Conservation (phyloP, 495 filamentous ascomycete genomes). For the Annulohypoxylon stygium region DNA sequence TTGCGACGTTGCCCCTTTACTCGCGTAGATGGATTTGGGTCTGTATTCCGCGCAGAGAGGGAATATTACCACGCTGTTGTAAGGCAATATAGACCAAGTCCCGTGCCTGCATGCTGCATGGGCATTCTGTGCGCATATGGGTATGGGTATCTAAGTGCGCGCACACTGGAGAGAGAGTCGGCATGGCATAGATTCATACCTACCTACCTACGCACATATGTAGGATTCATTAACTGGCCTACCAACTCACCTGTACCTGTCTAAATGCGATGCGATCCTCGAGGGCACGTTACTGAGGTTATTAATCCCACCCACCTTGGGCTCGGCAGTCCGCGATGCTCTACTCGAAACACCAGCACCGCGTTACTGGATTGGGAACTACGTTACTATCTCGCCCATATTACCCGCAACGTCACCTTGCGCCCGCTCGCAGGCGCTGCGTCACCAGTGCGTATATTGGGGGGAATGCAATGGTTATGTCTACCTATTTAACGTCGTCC, state of each 20-base stretch:
- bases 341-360: slow-evolving; percentile 39
- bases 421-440: neutral
- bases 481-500: neutral
- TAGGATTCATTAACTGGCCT: neutral
- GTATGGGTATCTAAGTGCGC: neutral
- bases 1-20: slow-evolving; percentile 1
- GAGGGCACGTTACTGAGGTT: slow-evolving; percentile 17
- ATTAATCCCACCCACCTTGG: neutral
- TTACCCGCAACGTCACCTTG: slow-evolving; percentile 34
- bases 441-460: slow-evolving; percentile 1
- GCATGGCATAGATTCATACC: neutral
- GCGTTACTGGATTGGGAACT: slow-evolving; percentile 30
- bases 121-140: slow-evolving; percentile 19
- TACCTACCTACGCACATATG: neutral
- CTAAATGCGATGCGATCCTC: neutral
- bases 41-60: neutral
- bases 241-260: neutral
- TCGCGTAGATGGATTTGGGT: slow-evolving; percentile 14
- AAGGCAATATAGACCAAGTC: slow-evolving; percentile 26
- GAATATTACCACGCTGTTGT: neutral
- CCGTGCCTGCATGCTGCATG: slow-evolving; percentile 41
- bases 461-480: neutral
- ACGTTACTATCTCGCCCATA: slow-evolving; percentile 5
- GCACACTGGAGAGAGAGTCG: neutral
- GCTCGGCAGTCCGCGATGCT: slow-evolving; percentile 24